Evolutionary conservation across 1,284 basidiomycete species (phyloP).

Genomic region (Pseudozyma hubeiensis): DNA sequence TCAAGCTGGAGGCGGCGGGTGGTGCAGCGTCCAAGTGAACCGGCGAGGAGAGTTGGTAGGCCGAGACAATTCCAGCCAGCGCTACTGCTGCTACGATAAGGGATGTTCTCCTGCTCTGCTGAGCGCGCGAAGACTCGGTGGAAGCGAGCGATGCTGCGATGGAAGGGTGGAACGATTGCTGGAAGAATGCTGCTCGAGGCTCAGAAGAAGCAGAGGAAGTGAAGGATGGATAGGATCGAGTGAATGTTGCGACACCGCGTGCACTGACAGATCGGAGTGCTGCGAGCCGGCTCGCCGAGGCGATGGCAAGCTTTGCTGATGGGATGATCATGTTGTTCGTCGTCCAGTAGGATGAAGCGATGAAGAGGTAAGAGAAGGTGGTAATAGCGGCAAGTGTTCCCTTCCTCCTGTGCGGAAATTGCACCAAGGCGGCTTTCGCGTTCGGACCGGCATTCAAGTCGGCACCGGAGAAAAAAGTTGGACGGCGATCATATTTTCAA

Average conservation of each 20-base stretch:
- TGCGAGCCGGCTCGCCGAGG: background rate
- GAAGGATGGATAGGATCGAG: conserved; percentile 29
- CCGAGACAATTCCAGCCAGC: conserved; percentile 12
- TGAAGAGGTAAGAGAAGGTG: no score
- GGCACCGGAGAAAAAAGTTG: no score
- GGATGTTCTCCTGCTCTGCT: background rate
- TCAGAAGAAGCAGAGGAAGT: background rate
- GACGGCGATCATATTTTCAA: no score
- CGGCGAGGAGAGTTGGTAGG: background rate
- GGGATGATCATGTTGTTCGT: conserved; percentile 1
- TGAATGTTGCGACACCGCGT: conserved; percentile 21
- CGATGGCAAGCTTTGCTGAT: background rate
- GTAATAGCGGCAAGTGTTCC: no score
- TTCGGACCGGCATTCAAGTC: no score
- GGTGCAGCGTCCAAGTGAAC: conserved; percentile 29
- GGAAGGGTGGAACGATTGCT: conserved; percentile 24
- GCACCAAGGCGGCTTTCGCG: no score
- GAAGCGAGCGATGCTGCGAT: conserved; percentile 1
- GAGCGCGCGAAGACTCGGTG: background rate
- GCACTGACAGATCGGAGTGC: background rate
- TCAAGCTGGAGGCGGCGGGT: conserved; percentile 6
- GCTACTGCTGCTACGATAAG: conserved; percentile 3
- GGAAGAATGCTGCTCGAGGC: conserved; percentile 16
- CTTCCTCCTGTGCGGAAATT: no score
- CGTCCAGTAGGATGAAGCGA: background rate